Base-by-base conservation (phyloP, 2,329 filamentous ascomycete genomes). In the Mycosphaerella sp. region DNA sequence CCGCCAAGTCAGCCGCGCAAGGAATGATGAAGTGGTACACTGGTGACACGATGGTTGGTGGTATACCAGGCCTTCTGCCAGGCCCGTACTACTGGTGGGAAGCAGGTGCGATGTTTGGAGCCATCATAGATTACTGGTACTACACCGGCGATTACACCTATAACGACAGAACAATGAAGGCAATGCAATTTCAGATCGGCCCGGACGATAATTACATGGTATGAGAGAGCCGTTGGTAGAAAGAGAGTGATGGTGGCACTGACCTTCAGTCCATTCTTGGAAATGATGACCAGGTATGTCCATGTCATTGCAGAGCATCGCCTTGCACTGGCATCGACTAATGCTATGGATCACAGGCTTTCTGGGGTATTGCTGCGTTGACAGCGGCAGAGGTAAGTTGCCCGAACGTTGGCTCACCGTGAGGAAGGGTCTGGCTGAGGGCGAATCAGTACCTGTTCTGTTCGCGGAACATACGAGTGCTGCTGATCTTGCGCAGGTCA, bases 71-170 rank as follows among this genome's bases (percentile, higher is more conserved):
- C 44, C 70, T 78, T 51, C 72, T 90, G 34, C 81, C 82, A 3
- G 69, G 76, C 4, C 84, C 84, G 59, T 85, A 84, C 67, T 87
- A 87, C 74, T 89, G 85, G 85, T 89, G 85, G 85, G 82, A 88
- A 66, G 82, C 81, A 6, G 69, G 69, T 14, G 68, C 66, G 26
- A 69, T 89, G 71, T 85, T 85, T 76, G 82, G 83, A 57, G 80
- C 82, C 0, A 73, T 86, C 61, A 75, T 88, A 44, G 83, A 87
- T 68, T 88, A 88, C 69, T 85, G 83, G 81, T 79, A 83, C 57
- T 76, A 80, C 52, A 87, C 84, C 0, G 83, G 82, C 57, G 85
- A 88, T 67, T 63, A 70, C 6, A 78, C 77, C 45, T 87, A 83
- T 72, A 86, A 87, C 68, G 67, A 76, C 5, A 74, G 80, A 11